These are phyloP conservation scores for Phytopythium ostracodes DNA, from an alignment of 352 stramenopile species.

Conservation along the genomic window DNA sequence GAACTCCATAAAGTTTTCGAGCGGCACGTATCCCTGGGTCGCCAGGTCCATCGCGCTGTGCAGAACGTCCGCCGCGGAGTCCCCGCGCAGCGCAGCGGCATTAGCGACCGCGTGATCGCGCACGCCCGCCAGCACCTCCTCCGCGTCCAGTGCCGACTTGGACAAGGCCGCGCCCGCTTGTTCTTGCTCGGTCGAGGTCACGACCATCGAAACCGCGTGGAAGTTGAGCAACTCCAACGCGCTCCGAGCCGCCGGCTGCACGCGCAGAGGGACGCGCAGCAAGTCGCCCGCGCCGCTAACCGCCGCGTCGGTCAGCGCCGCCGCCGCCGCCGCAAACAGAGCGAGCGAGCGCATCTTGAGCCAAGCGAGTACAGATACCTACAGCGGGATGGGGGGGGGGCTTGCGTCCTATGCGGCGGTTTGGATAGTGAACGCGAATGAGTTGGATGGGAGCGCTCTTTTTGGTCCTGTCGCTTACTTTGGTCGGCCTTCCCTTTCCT, in stretches of 20 bases:
- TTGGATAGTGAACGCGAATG: constrained; percentile 1
- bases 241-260: constrained; percentile 18
- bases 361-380: not conserved
- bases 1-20: constrained; percentile 84
- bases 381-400: not conserved
- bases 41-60: constrained; percentile 24
- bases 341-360: not conserved
- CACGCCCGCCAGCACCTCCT: constrained; percentile 16
- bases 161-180: constrained; percentile 3
- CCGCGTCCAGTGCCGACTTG: constrained; percentile 9
- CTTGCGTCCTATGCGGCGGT: not conserved
- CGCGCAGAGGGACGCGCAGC: constrained; percentile 40
- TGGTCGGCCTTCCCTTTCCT: not conserved
- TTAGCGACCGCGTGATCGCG: constrained; percentile 7
- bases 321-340: constrained; percentile 9
- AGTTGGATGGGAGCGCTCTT: not conserved
- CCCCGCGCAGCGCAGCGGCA: not conserved
- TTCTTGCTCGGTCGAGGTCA: not conserved
- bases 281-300: constrained; percentile 7
- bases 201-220: constrained; percentile 18
- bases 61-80: constrained; percentile 12
- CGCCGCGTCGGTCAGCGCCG: not conserved
- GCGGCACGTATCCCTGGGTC: constrained; percentile 38
- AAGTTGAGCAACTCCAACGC: constrained; percentile 30
- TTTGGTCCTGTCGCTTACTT: no score